Evolutionary conservation across 371 early-diverging fungal species (phyloP).

Genomic region (Fennellomyces sp.): DNA sequence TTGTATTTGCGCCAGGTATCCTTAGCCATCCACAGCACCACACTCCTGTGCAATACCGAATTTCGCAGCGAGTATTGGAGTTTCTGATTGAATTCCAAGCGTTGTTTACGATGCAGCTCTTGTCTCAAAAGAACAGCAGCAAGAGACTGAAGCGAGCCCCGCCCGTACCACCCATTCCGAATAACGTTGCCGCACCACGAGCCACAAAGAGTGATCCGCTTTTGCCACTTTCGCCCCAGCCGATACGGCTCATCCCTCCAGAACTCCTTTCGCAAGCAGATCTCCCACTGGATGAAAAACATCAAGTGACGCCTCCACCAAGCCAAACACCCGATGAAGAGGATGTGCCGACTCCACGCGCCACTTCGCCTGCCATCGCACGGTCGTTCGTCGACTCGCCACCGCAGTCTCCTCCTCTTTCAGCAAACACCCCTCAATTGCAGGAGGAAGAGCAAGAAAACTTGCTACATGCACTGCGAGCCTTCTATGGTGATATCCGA

Average conservation of each 20-base stretch:
- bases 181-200: conserved; percentile 1
- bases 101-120: conserved; percentile 28
- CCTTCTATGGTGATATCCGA: neutral
- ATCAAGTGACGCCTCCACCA: neutral
- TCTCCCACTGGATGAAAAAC: neutral
- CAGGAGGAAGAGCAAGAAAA: too few species aligned
- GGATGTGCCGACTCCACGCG: neutral
- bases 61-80: conserved; percentile 58
- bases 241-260: neutral
- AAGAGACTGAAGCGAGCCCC: neutral
- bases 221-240: neutral
- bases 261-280: neutral
- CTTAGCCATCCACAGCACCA: conserved; percentile 56
- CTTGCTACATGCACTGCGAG: too few species aligned
- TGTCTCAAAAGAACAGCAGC: neutral
- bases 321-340: neutral
- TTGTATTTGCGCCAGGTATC: conserved; percentile 67
- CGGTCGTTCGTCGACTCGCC: too few species aligned
- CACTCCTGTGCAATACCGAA: conserved; percentile 59
- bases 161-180: conserved; percentile 1
- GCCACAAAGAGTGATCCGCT: conserved; percentile 7
- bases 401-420: too few species aligned
- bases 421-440: too few species aligned
- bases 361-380: neutral
- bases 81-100: conserved; percentile 59